Evolutionary conservation across 139 green algal genomes (phyloP), one percentile per base, ranked within the genome.

Genomic region (Chlorella sp.): DNA sequence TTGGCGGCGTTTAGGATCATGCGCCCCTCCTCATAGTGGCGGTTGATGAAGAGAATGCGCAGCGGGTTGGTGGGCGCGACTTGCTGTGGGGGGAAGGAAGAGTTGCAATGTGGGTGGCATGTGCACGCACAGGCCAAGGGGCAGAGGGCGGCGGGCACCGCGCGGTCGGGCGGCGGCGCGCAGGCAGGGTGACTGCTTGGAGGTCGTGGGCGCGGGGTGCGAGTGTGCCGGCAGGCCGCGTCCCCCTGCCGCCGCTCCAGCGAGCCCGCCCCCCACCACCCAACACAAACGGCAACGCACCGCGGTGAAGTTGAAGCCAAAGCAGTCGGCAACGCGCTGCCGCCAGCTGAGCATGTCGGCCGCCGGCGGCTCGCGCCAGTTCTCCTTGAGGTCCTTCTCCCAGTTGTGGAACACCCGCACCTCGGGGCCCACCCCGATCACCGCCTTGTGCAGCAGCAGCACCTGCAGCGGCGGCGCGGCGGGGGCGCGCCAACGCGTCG

Each of bases 401-500:
- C 63, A 71, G 63, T 71, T 71, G 41, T 71, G 63, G 63, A 71
- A 71, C 8, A 43, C 63, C 21, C 63, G 36, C 38, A 71, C 63
- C 23, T 71, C 63, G 15, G 35, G 35, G 19, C 19, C 29, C 19
- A 71, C 25, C 15, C 63, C 63, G 19, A 71, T 40, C 41, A 71
- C 63, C 21, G 63, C 63, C 23, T 35, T 31, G 11, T 35, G 11
- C 36, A 71, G 63, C 12, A 71, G 9, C 8, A 55, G 8, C 17
- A 71, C 63, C 40, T 71, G 63, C 40, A 67, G 35, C 12, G 14
- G n/a, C n/a, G n/a, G n/a, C n/a, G n/a, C n/a, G n/a, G n/a, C n/a
- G n/a, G n/a, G n/a, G n/a, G n/a, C n/a, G n/a, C n/a, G n/a, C n/a
- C n/a, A n/a, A n/a, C n/a, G n/a, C n/a, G n/a, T n/a, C n/a, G n/a